Conservation (phyloP, 768 basidiomycete genomes). For the Mycena crocata region DNA sequence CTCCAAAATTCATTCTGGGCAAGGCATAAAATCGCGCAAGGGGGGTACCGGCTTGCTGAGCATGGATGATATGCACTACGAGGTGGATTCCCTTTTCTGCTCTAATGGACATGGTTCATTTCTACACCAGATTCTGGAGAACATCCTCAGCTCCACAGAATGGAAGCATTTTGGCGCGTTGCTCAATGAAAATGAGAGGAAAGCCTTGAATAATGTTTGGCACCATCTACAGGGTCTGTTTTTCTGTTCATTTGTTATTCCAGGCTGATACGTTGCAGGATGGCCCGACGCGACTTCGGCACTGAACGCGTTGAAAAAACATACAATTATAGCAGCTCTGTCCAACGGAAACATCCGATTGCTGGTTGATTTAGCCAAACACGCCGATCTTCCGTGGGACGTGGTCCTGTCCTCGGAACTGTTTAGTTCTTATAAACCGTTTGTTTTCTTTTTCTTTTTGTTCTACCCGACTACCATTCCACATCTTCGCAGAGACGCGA, state of each 20-base stretch:
- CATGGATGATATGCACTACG: slow-evolving; percentile 66
- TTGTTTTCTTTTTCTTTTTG: slow-evolving; percentile 32
- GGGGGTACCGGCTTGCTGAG: slow-evolving; percentile 60
- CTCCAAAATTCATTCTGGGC: background rate
- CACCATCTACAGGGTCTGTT: slow-evolving; percentile 65
- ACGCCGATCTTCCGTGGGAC: slow-evolving; percentile 74
- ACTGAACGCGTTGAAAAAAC: slow-evolving; percentile 62
- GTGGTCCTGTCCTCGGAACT: slow-evolving; percentile 70
- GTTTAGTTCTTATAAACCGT: slow-evolving; percentile 76
- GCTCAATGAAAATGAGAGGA: slow-evolving; percentile 59
- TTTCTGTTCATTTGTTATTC: background rate
- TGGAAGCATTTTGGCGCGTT: slow-evolving; percentile 61
- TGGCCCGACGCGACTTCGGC: slow-evolving; percentile 69
- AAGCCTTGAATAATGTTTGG: slow-evolving; percentile 64
- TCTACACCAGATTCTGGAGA: slow-evolving; percentile 62
- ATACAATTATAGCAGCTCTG: slow-evolving; percentile 61
- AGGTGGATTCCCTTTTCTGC: slow-evolving; percentile 47
- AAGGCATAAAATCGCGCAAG: slow-evolving; percentile 56
- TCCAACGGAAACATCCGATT: slow-evolving; percentile 75
- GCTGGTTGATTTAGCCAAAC: slow-evolving; percentile 73
- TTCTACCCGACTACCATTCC: background rate
- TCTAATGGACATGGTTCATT: background rate
- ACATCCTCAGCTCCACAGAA: slow-evolving; percentile 59
- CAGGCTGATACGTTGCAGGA: slow-evolving; percentile 49
- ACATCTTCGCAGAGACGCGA: slow-evolving; percentile 53